Evolutionary conservation across 805 yeast species (phyloP).

Genomic region (Saturnispora gosingensis): DNA sequence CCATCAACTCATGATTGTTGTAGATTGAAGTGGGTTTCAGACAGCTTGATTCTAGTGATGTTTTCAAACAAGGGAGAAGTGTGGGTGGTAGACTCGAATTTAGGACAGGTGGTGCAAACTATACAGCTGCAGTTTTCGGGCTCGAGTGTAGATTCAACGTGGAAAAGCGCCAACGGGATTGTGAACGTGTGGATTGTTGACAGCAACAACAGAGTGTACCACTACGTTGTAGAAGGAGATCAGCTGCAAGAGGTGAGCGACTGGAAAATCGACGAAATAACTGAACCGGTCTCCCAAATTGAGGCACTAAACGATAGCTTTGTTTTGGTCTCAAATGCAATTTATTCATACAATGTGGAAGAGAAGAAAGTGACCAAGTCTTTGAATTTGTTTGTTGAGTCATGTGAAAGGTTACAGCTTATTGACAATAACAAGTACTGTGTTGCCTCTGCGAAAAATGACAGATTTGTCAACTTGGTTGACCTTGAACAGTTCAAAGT

Average conservation of each 20-base stretch:
- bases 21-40: constrained; percentile 1
- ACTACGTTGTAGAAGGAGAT: constrained; percentile 6
- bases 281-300: constrained; percentile 10
- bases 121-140: not conserved
- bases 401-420: constrained; percentile 8
- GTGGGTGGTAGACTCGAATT: constrained; percentile 4
- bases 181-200: constrained; percentile 5
- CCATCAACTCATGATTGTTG: not conserved
- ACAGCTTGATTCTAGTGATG: not conserved
- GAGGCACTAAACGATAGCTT: not conserved
- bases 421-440: constrained; percentile 3
- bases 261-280: constrained; percentile 8
- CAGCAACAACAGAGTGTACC: constrained; percentile 9
- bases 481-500: constrained; percentile 38
- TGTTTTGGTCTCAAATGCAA: constrained; percentile 10
- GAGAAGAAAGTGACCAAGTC: constrained; percentile 5
- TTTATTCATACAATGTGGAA: constrained; percentile 11
- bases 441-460: constrained; percentile 52
- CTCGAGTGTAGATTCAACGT: not conserved
- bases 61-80: constrained; percentile 2
- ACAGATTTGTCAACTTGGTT: constrained; percentile 71
- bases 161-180: not conserved
- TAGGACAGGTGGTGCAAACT: not conserved
- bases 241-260: constrained; percentile 3
- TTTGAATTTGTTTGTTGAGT: constrained; percentile 13